Base-by-base conservation (phyloP, 2,329 filamentous ascomycete genomes). In the Ramularia collo-cygni region DNA sequence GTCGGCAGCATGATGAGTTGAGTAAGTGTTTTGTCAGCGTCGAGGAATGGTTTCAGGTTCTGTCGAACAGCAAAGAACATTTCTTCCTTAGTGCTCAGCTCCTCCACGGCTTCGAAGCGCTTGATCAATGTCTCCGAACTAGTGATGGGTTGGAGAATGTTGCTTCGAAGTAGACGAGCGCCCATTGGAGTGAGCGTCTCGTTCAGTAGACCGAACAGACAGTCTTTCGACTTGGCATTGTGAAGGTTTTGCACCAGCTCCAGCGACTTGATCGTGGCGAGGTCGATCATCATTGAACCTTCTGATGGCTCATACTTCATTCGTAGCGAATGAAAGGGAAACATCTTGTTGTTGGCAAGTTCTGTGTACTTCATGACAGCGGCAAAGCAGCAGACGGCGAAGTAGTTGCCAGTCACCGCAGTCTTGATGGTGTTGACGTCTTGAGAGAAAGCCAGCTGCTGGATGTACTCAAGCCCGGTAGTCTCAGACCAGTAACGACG, bases 231-330 rank as follows among this genome's bases (percentile, higher is more conserved):
- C 50, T 83, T 88, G 1, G 79, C 57, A 51, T 83, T 80, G 9
- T 85, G 80, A 0, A 89, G 58, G 50, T 95, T 98, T 54, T 95
- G 87, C 17, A 96, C 83, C 4, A 98, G 72, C 60, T 98, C 92
- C 3, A 98, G 70, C 0, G 87, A 87, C 27, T 81, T 75, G 18
- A 95, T 86, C 0, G 89, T 94, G 1, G 86, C 83, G 2, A 92
- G 73, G 55, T 95, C 90, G 52, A 96, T 93, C 76, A 94, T 86
- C 89, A 96, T 95, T 1, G 87, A 85, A 16, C 90, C 85, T 57
- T 94, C 85, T 0, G 87, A 88, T 1, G 88, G 83, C 54, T 90
- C 82, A 52, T 94, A 95, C 47, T 79, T 82, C 56, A 96, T 83
- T 3, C 87, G 79, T 21, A 96, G 74, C 14, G 89, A 89, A 58